Base-by-base conservation (phyloP, 768 basidiomycete genomes). In the Lactifluus piperatus region DNA sequence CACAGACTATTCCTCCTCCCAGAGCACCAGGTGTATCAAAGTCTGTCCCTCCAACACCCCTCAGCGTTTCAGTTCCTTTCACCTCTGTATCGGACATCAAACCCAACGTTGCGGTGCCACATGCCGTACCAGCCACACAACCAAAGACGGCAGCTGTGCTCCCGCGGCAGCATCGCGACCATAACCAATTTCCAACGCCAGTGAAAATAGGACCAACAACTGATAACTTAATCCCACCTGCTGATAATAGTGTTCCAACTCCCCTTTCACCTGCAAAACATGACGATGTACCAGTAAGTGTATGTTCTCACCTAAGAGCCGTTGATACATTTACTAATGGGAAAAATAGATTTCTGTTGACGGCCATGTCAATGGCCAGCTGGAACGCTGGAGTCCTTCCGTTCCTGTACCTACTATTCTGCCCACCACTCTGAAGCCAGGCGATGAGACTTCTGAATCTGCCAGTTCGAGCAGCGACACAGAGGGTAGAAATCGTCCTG, bases 181-280 rank as follows among this genome's bases (percentile, higher is more conserved):
- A 80, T 57, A 84, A 79, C 69, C 71, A 81, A 47, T 81, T 81
- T 49, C 82, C 81, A 0, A 83, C 83, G 81, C 82, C 81, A 0
- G 83, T 83, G 81, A 84, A 84, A 55, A 73, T 84, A 44, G 81
- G 79, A 62, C 81, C 81, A 7, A 68, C 75, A 7, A 63, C 71
- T 18, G 75, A 72, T 59, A 75, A 74, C 10, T 74, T 75, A 36
- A 61, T 70, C 45, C 70, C 64, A 54, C 65, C 69, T 30, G 30
- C 49, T 18, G 52, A 37, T 27, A 58, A 34, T 7, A 29, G 32
- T 16, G 26, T 52, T 18, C 20, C 55, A 30, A 44, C 27, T 3
- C 37, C 55, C 13, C n/a, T 54, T 8, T 2, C 36, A 37, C 39
- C 54, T 29, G 11, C 32, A n/a, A 66, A 68, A 49, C 63, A 58